These are phyloP conservation scores for Rhynchospora breviuscula DNA, from an alignment of 176 grass and related monocot species.

Conservation along the genomic window DNA sequence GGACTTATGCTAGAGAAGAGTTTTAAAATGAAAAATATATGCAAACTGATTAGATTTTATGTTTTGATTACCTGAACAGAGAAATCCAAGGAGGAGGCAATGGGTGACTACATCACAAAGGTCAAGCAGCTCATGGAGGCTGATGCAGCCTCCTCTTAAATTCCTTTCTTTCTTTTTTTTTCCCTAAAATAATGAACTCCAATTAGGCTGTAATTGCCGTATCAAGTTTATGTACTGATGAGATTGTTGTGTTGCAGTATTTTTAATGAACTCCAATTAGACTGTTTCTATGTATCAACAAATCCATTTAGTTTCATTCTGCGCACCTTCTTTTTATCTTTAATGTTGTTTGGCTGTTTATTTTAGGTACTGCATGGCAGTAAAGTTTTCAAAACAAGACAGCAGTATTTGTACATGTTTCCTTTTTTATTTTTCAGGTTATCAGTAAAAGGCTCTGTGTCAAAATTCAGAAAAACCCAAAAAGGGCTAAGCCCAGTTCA, in stretches of 20 bases:
- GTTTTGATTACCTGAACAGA: conserved; percentile 16
- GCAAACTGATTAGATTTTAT: neutral
- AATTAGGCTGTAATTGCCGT: conserved; percentile 4
- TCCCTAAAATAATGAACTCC: neutral
- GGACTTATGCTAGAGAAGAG: neutral
- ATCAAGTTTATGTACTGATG: neutral
- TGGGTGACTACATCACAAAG: conserved; percentile 70
- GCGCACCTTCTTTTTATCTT: neutral
- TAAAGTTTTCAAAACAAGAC: no score
- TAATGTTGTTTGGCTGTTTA: neutral
- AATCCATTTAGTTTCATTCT: neutral
- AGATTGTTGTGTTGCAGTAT: neutral
- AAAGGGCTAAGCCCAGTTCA: neutral
- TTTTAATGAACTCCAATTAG: no score
- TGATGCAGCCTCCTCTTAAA: conserved; percentile 38
- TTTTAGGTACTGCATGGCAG: no score
- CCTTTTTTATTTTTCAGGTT: neutral
- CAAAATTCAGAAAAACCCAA: neutral
- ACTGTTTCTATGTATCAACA: neutral
- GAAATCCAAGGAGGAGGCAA: conserved; percentile 68
- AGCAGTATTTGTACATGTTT: no score
- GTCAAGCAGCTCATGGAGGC: conserved; percentile 73
- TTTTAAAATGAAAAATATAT: neutral
- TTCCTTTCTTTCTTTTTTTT: neutral
- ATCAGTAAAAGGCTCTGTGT: neutral